phyloP scores from a whole-genome alignment of 306 rosid species.

The Urtica urens region DNA sequence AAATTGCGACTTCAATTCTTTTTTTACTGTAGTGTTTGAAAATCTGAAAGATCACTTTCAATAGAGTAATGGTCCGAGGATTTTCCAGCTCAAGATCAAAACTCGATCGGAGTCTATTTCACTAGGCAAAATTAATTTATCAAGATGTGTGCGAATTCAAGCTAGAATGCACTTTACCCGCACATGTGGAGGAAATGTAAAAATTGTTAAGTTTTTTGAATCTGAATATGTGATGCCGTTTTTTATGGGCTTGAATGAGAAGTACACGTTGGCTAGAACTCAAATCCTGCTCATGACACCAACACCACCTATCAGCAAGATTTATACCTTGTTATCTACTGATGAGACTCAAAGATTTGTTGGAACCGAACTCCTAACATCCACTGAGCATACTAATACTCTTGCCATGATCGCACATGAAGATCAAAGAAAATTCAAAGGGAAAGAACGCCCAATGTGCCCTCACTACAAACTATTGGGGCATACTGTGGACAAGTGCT shows the following conservation, averaged over 20 bases:
- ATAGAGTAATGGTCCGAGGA: no score
- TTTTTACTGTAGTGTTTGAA: no score
- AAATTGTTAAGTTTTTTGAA: not conserved
- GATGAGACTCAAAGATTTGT: not conserved
- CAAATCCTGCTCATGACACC: not conserved
- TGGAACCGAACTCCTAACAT: not conserved
- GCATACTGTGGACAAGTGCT: not conserved
- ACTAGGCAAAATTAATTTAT: no score
- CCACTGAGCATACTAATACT: not conserved
- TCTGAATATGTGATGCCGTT: not conserved
- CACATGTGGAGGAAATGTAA: not conserved
- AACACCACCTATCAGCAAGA: not conserved
- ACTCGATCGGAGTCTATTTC: no score
- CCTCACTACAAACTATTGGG: not conserved
- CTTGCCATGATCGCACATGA: not conserved
- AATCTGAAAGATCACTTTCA: no score
- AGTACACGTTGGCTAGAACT: not conserved
- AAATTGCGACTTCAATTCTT: no score
- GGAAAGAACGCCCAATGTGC: not conserved
- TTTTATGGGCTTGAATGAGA: not conserved
- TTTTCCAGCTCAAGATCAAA: no score
- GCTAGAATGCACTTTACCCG: no score
- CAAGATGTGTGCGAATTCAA: no score
- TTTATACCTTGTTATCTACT: not conserved
- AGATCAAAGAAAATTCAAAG: not conserved